Evolutionary conservation across 805 yeast species (phyloP).

Genomic region (Candida dajiaensis): DNA sequence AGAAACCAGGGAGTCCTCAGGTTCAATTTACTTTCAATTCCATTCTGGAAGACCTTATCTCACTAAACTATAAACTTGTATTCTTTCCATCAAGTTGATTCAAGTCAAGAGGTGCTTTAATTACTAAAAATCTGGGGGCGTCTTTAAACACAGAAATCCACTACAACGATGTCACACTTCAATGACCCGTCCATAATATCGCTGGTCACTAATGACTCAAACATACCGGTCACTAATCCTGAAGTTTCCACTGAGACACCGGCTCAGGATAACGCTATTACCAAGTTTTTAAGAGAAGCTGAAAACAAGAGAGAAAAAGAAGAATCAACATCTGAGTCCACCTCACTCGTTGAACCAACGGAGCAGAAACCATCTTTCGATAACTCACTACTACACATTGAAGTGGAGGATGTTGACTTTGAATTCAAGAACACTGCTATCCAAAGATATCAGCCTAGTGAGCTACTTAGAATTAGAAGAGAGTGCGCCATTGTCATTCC

Average conservation of each 20-base stretch:
- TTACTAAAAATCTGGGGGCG: not conserved
- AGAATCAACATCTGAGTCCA: constrained; percentile 7
- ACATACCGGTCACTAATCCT: not conserved
- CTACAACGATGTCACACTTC: constrained; percentile 10
- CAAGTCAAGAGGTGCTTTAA: not conserved
- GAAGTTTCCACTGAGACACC: not conserved
- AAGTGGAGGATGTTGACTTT: constrained; percentile 19
- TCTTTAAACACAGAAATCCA: not conserved
- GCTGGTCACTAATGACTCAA: constrained; percentile 2
- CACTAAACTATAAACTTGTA: not conserved
- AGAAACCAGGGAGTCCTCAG: not conserved
- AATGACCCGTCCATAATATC: constrained; percentile 19
- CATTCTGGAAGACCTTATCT: not conserved
- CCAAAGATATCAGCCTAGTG: constrained; percentile 19
- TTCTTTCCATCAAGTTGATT: not conserved
- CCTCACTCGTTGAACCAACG: constrained; percentile 4
- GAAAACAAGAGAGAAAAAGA: constrained; percentile 21
- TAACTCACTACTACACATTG: constrained; percentile 9
- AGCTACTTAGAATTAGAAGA: constrained; percentile 12
- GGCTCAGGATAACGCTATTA: constrained; percentile 19
- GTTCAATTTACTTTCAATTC: not conserved
- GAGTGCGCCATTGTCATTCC: constrained; percentile 8
- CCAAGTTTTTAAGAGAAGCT: constrained; percentile 21
- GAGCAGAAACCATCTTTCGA: constrained; percentile 8
- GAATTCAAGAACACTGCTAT: constrained; percentile 6